Conservation (phyloP, 768 basidiomycete species). For the Rhodotorula sphaerocarpa region DNA sequence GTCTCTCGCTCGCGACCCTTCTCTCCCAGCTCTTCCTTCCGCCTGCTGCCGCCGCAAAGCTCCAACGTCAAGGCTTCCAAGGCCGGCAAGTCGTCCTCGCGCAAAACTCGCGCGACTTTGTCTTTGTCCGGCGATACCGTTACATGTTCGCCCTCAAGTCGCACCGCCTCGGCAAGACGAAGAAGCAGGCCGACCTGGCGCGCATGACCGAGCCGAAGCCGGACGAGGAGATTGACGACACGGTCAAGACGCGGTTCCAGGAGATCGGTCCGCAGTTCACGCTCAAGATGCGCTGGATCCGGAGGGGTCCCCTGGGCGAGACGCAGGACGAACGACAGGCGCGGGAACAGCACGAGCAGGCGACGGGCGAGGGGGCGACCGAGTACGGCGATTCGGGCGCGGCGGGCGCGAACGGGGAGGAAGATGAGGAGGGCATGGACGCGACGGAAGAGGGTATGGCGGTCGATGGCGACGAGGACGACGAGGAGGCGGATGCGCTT, state of each 20-base stretch:
- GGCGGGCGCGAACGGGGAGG: constrained; percentile 31
- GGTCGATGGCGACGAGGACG: neutral
- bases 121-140: constrained; percentile 95
- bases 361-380: constrained; percentile 40
- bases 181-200: constrained; percentile 21
- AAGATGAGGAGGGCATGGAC: neutral
- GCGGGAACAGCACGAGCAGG: constrained; percentile 44
- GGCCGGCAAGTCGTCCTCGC: constrained; percentile 93
- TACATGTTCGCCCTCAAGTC: constrained; percentile 42
- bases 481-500: constrained; percentile 17
- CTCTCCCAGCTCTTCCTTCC: constrained; percentile 89
- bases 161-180: constrained; percentile 24
- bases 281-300: constrained; percentile 78
- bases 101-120: constrained; percentile 94
- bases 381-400: constrained; percentile 39
- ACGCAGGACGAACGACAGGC: constrained; percentile 54
- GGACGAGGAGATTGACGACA: constrained; percentile 67
- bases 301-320: constrained; percentile 69
- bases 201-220: constrained; percentile 21
- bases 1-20: constrained; percentile 85
- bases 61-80: constrained; percentile 53
- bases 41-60: constrained; percentile 61
- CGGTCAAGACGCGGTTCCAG: constrained; percentile 85
- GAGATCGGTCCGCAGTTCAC: constrained; percentile 98
- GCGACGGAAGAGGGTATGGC: neutral